Conservation (phyloP, 768 basidiomycete genomes). For the Tulasnella sp. region DNA sequence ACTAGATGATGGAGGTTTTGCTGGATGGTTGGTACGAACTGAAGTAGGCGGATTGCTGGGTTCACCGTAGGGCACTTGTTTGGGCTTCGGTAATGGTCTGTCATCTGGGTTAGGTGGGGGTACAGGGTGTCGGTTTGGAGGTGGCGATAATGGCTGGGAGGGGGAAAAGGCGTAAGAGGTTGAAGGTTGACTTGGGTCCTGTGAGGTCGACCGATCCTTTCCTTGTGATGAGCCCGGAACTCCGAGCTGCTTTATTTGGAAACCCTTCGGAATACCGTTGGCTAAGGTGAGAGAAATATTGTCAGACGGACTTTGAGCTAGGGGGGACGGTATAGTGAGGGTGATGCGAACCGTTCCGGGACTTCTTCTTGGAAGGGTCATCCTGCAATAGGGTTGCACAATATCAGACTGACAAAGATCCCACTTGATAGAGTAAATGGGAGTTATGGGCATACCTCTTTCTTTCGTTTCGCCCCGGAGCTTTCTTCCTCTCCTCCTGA, state of each 20-base stretch:
- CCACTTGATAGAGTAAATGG: background rate
- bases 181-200: background rate
- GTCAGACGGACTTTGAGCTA: background rate
- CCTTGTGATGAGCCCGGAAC: background rate
- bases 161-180: background rate
- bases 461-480: background rate
- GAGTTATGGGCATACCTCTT: background rate
- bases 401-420: background rate
- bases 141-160: background rate
- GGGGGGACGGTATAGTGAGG: background rate
- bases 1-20: background rate
- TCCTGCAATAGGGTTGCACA: background rate
- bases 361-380: background rate
- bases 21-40: background rate
- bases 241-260: slow-evolving; percentile 3
- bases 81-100: slow-evolving; percentile 4
- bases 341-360: background rate
- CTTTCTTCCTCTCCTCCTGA: background rate
- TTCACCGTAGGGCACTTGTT: background rate
- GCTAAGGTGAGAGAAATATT: background rate
- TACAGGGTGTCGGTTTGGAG: slow-evolving; percentile 13
- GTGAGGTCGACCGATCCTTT: background rate
- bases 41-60: background rate
- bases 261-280: slow-evolving; percentile 7
- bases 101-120: slow-evolving; percentile 8